phyloP scores from a whole-genome alignment of 352 stramenopile genomes.

The Globisporangium apiculatum region DNA sequence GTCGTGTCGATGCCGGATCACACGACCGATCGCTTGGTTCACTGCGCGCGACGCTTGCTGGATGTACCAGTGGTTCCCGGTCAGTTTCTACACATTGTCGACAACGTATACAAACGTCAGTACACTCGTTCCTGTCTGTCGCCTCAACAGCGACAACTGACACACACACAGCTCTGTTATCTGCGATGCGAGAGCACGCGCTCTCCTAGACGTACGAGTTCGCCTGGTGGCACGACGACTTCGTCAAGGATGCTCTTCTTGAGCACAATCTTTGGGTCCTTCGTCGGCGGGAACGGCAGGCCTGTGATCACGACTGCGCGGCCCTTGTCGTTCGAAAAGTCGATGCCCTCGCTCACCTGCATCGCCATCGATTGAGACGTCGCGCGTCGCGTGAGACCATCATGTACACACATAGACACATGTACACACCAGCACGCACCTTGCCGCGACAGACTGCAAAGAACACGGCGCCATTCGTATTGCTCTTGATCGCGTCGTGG shows the following conservation, averaged over 20 bases:
- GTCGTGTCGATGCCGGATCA: constrained; percentile 98
- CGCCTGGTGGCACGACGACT: constrained; percentile 38
- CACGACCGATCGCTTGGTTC: constrained; percentile 98
- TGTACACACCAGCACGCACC: constrained; percentile 17
- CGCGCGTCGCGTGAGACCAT: too few relatives aligned
- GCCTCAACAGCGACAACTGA: too few relatives aligned
- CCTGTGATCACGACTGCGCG: constrained; percentile 98
- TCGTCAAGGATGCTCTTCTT: constrained; percentile 96
- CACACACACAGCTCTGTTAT: not conserved
- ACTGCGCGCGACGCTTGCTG: constrained; percentile 97
- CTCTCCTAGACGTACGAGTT: constrained; percentile 32
- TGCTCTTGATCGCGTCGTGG: constrained; percentile 60
- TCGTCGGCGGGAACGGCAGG: constrained; percentile 95
- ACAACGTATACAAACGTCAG: not conserved
- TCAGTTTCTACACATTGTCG: constrained; percentile 57
- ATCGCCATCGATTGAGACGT: not conserved
- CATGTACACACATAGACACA: not conserved
- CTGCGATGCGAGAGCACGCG: not conserved
- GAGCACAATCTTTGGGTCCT: constrained; percentile 96
- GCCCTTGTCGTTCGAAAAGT: constrained; percentile 98
- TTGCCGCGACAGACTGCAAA: constrained; percentile 99
- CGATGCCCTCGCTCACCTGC: constrained; percentile 96
- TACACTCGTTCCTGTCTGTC: not conserved
- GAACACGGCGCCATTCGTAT: constrained; percentile 89
- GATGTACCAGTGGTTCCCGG: constrained; percentile 97